Base-by-base conservation (phyloP, 1,139 yeast species). In the Hansenula anomala region DNA sequence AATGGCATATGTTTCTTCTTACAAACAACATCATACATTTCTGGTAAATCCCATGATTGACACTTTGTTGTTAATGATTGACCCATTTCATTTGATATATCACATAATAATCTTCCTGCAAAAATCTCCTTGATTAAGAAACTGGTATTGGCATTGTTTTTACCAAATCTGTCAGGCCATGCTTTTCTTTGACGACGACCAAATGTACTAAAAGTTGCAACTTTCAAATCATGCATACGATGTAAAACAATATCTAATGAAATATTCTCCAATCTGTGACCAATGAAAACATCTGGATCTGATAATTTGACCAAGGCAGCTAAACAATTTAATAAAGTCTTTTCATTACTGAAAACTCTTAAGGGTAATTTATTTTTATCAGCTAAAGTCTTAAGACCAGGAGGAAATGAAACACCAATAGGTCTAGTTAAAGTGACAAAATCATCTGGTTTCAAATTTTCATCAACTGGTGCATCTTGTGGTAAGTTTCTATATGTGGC, bases 21-120 rank as follows among this genome's bases (percentile, higher is more conserved):
- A 65, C 90, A 75, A 43, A 86, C 78, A 36, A 87, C 74, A 33
- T 79, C 81, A 52, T 80, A 82, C 97, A 94, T 92, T 63, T 94
- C 99, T 11, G 84, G 71, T 42, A 94, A 69, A 44, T 88, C 95
- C 97, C 97, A 94, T n/a, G 94, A 85, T 59, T 88, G 95, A 65
- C 98, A 94, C 55, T 89, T 88, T 11, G 81, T 70, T 3, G 97
- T 89, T 47, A 92, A 69, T 0, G 97, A 90, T 58, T 86, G 94
- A 37, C 98, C 99, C 79, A 90, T 77, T 55, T 89, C 96, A 60
- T 92, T 92, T 38, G 94, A 89, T 56, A 94, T 78, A 63, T 94
- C 98, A 70, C 97, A 87, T 40, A 90, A 59, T 43, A 94, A 71
- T 50, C 99, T 73, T 27, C 99, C 99, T 31, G 89, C 79, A 55